These are phyloP conservation scores for Pseudognaphalium luteoalbum DNA, from an alignment of 129 eudicot genomes.

Conservation along the genomic window DNA sequence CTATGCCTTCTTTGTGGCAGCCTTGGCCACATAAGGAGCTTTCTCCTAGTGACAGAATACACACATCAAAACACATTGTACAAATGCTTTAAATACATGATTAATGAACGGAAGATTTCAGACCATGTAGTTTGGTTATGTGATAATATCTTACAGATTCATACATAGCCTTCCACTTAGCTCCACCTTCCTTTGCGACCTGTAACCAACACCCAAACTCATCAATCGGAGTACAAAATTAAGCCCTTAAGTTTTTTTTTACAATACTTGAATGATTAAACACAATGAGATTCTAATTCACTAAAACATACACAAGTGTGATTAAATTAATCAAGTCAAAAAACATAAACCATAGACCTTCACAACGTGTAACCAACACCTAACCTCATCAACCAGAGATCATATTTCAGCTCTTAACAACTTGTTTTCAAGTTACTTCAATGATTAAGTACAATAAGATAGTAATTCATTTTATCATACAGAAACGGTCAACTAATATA, in stretches of 20 bases:
- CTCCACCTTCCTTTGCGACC: conserved; percentile 22
- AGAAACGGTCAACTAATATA: not conserved
- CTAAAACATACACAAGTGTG: not conserved
- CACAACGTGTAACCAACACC: not conserved
- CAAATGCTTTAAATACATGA: not conserved
- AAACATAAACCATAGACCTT: not conserved
- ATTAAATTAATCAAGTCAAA: not conserved
- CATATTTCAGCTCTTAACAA: not conserved
- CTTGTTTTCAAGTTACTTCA: not conserved
- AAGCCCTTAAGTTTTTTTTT: conserved; percentile 1
- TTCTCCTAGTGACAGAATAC: conserved; percentile 39
- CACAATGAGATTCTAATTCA: not conserved
- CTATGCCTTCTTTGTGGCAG: conserved; percentile 43
- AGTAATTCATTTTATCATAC: not conserved
- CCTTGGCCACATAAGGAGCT: conserved; percentile 51
- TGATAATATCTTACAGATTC: conserved; percentile 39
- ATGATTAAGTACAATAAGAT: not conserved
- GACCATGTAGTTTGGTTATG: not conserved
- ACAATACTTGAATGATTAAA: not conserved
- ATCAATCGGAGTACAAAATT: conserved; percentile 7
- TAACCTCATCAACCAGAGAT: not conserved
- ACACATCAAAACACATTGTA: not conserved
- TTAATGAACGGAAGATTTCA: not conserved
- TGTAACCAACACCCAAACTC: conserved; percentile 14
- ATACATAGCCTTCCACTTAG: conserved; percentile 54